phyloP scores from a whole-genome alignment of 2,329 filamentous ascomycete genomes.

The Ascochyta rabiei region DNA sequence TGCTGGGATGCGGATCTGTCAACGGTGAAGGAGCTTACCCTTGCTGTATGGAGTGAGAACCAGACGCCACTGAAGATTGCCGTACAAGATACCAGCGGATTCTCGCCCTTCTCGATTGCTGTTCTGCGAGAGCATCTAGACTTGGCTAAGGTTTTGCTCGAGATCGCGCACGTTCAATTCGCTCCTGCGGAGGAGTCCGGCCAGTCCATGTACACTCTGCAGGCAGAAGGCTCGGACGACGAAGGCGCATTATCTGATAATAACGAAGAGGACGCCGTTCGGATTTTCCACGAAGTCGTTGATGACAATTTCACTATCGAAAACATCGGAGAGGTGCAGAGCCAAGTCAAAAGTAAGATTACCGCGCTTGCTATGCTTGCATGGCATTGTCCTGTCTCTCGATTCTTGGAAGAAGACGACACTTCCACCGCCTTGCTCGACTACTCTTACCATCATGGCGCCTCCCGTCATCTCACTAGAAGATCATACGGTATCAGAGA shows the following conservation, averaged over 20 bases:
- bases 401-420: slow-evolving; percentile 15
- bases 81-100: slow-evolving; percentile 57
- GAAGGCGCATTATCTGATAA: slow-evolving; percentile 34
- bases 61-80: slow-evolving; percentile 66
- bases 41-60: slow-evolving; percentile 63
- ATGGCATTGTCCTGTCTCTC: slow-evolving; percentile 25
- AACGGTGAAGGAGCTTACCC: slow-evolving; percentile 68
- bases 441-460: neutral
- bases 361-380: slow-evolving; percentile 62
- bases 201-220: slow-evolving; percentile 57
- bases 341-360: slow-evolving; percentile 68
- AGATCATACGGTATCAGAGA: neutral
- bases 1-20: slow-evolving; percentile 73
- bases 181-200: slow-evolving; percentile 55
- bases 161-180: slow-evolving; percentile 74
- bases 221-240: slow-evolving; percentile 34
- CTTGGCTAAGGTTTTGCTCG: slow-evolving; percentile 69
- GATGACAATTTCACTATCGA: slow-evolving; percentile 76
- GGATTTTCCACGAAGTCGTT: slow-evolving; percentile 60
- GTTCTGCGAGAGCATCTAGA: slow-evolving; percentile 69
- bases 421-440: neutral
- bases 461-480: neutral
- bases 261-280: slow-evolving; percentile 37
- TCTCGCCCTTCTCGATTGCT: slow-evolving; percentile 72
- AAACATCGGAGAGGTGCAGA: slow-evolving; percentile 72